Percentiles rank a stretch among this genome's conserved stretches.
These are phyloP conservation scores for Lentithecium fluviatile DNA, from an alignment of 495 filamentous ascomycete species.

Conservation along the genomic window DNA sequence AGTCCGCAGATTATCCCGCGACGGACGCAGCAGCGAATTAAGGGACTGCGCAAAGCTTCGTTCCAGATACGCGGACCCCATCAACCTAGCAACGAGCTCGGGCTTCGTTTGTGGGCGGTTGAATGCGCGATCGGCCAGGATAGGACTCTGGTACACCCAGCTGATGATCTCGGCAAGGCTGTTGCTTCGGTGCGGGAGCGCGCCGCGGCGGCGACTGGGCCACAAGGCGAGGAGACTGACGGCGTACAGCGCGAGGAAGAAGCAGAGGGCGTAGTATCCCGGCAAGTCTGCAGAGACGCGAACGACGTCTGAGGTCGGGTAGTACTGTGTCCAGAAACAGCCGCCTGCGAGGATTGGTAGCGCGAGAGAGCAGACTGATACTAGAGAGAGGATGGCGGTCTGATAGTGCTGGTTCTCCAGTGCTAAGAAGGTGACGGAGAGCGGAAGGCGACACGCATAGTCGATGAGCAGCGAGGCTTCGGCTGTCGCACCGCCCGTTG, in stretches of 20 bases:
- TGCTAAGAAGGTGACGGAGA: conserved; percentile 63
- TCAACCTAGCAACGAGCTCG: conserved; percentile 62
- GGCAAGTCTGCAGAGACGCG: conserved; percentile 69
- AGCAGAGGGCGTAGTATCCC: conserved; percentile 63
- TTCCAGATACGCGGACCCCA: conserved; percentile 40
- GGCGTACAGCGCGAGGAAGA: conserved; percentile 65
- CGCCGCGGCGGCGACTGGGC: conserved; percentile 54
- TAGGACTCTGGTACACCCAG: conserved; percentile 67
- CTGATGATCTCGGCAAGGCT: conserved; percentile 74
- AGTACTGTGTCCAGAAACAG: conserved; percentile 75
- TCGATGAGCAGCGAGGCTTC: conserved; percentile 69
- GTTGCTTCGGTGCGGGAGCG: conserved; percentile 62
- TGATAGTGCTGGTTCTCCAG: conserved; percentile 65
- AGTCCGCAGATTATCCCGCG: conserved; percentile 18
- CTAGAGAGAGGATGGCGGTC: conserved; percentile 65
- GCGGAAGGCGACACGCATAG: conserved; percentile 65
- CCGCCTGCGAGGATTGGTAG: conserved; percentile 77
- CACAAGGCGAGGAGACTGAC: conserved; percentile 63
- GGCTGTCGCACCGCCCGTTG: conserved; percentile 60
- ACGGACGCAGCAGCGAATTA: conserved; percentile 21
- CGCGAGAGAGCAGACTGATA: conserved; percentile 61
- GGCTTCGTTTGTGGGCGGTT: conserved; percentile 57
- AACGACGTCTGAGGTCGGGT: conserved; percentile 44
- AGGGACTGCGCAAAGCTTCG: conserved; percentile 20
- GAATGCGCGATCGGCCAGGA: conserved; percentile 68